phyloP scores from a whole-genome alignment of 495 filamentous ascomycete genomes.

The Clohesyomyces aquaticus region DNA sequence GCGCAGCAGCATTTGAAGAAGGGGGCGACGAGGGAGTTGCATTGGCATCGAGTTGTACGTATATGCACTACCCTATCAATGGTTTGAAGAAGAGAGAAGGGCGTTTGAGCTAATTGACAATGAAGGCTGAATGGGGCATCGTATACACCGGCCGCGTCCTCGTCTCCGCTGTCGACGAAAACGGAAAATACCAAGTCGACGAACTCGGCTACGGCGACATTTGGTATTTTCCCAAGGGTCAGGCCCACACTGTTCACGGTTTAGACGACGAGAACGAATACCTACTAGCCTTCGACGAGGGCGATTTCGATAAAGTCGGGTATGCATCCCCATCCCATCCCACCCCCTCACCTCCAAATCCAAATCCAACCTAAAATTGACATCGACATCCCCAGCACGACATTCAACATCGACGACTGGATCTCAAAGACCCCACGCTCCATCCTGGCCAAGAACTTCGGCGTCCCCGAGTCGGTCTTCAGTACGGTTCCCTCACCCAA shows the following conservation, averaged over 20 bases:
- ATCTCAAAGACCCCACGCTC: slow-evolving; percentile 63
- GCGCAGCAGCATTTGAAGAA: slow-evolving; percentile 68
- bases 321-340: slow-evolving; percentile 26
- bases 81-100: too few relatives aligned
- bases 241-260: slow-evolving; percentile 62
- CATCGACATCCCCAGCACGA: slow-evolving; percentile 53
- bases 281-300: slow-evolving; percentile 68
- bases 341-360: not conserved
- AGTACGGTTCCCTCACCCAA: slow-evolving; percentile 58
- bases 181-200: slow-evolving; percentile 59
- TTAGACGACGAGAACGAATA: slow-evolving; percentile 68
- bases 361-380: not conserved
- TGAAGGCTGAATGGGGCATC: slow-evolving; percentile 68
- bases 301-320: slow-evolving; percentile 55
- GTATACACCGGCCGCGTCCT: slow-evolving; percentile 61
- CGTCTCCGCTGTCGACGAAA: slow-evolving; percentile 63
- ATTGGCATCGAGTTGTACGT: slow-evolving; percentile 67
- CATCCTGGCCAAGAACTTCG: slow-evolving; percentile 69
- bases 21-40: slow-evolving; percentile 64
- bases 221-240: slow-evolving; percentile 71
- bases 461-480: slow-evolving; percentile 60
- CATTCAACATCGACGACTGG: slow-evolving; percentile 69
- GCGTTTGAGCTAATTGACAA: too few relatives aligned
- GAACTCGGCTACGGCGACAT: slow-evolving; percentile 63
- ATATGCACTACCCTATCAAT: too few relatives aligned